Base-by-base conservation (phyloP, 2,329 filamentous ascomycete species). In the Venturia asperata region DNA sequence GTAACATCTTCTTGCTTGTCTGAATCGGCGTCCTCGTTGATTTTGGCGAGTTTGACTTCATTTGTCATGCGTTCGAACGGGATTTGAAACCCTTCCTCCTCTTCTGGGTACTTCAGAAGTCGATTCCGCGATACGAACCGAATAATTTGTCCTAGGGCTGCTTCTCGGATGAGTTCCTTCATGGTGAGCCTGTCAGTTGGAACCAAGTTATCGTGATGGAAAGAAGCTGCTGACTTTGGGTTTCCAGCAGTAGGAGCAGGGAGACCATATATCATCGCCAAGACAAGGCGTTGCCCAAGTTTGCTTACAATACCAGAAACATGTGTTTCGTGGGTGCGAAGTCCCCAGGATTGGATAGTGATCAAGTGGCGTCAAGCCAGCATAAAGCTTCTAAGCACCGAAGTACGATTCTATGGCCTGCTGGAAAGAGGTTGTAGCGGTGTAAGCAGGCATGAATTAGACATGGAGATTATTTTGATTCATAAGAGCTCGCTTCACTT, bases 131-230 rank as follows among this genome's bases (percentile, higher is more conserved):
- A 78, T 19, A 79, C 64, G 43, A 74, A 76, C 21, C 80, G 76
- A n/a, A 81, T 67, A 19, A 79, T 27, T 69, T 81, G 79, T 64
- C 80, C 80, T 61, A 81, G 75, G 13, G 78, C 74, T 37, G 79
- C 76, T 65, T 81, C 80, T 49, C 79, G 74, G 30, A 80, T 69
- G 15, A 76, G 68, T 56, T 76, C 73, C 27, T 69, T 68, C 73
- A 76, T 72, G 47, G 11, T 58, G 30, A 58, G 15, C 37, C 7
- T 37, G 52, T 30, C 15, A 11, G 5, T 21, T 1, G 15, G 34
- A 17, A n/a, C 37, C 27, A 37, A 24, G 9, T 24, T 37, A 5
- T 5, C 10, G 13, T 19, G 19, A 19, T 6, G 30, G 19, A 27
- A 27, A 15, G n/a, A 52, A 52, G 10, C 5, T 15, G 2, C 1